Conservation (phyloP, 164 flowering plant species). For the Chloranthus sessilifolius region DNA sequence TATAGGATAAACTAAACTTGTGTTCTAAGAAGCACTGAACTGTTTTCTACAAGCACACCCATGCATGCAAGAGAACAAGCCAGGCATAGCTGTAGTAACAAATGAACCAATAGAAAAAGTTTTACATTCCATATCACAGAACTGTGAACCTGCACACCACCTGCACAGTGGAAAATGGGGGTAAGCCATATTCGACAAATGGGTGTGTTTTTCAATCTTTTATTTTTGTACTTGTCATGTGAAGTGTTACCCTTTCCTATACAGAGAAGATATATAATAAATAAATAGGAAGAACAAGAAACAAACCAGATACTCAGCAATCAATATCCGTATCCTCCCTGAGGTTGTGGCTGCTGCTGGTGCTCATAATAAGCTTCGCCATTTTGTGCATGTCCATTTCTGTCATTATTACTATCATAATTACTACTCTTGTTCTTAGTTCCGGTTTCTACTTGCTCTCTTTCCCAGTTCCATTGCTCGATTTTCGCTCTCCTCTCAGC, state of each 20-base stretch:
- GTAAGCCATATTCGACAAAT: conserved; percentile 27
- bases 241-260: conserved; percentile 4
- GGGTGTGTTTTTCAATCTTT: conserved; percentile 5
- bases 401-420: conserved; percentile 13
- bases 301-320: conserved; percentile 30
- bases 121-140: conserved; percentile 28
- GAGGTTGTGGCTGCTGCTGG: conserved; percentile 20
- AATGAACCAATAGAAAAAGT: not conserved
- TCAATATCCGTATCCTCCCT: conserved; percentile 12
- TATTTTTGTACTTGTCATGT: too few relatives aligned
- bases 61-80: conserved; percentile 4
- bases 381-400: conserved; percentile 15
- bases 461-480: conserved; percentile 76
- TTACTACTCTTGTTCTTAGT: conserved; percentile 11
- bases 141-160: conserved; percentile 45
- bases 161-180: conserved; percentile 52
- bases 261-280: not conserved
- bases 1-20: too few relatives aligned
- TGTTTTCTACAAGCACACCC: not conserved
- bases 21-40: too few relatives aligned
- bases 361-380: conserved; percentile 16
- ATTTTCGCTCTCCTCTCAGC: conserved; percentile 81
- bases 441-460: conserved; percentile 34
- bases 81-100: not conserved
- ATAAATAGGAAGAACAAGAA: conserved; percentile 1